Conservation (phyloP, 495 filamentous ascomycete species). For the Margaritispora aquatica region DNA sequence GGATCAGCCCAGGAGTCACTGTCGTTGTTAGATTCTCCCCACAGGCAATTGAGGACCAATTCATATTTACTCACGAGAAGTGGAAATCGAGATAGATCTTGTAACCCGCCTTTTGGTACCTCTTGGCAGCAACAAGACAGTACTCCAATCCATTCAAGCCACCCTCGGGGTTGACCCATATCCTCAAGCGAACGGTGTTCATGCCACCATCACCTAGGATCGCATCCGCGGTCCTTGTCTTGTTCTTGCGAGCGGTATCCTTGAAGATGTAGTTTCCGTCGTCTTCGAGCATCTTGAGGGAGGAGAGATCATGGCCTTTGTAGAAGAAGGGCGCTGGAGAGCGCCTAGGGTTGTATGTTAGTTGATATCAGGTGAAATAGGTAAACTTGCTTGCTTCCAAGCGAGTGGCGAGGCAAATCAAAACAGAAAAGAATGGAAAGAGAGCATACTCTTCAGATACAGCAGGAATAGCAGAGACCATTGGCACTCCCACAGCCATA, state of each 20-base stretch:
- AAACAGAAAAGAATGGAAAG: neutral
- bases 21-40: neutral
- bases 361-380: neutral
- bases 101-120: constrained; percentile 28
- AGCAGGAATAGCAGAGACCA: neutral
- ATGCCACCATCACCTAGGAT: constrained; percentile 37
- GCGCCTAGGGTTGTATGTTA: neutral
- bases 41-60: neutral
- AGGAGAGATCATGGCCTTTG: constrained; percentile 36
- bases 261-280: constrained; percentile 27
- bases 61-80: constrained; percentile 19
- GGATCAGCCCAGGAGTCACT: constrained; percentile 36
- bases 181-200: constrained; percentile 31
- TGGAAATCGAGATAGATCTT: constrained; percentile 30
- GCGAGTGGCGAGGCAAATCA: neutral
- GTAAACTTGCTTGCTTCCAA: neutral
- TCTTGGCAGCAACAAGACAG: constrained; percentile 28
- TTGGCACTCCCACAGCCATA: neutral
- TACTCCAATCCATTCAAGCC: constrained; percentile 25
- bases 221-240: constrained; percentile 30
- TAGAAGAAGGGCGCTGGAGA: constrained; percentile 23
- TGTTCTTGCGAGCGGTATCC: constrained; percentile 29
- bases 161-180: constrained; percentile 27
- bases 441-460: neutral
- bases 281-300: constrained; percentile 29